Evolutionary conservation across 1,284 basidiomycete species (phyloP), one percentile per base, ranked within the genome.

Genomic region (Pholiota adiposa): DNA sequence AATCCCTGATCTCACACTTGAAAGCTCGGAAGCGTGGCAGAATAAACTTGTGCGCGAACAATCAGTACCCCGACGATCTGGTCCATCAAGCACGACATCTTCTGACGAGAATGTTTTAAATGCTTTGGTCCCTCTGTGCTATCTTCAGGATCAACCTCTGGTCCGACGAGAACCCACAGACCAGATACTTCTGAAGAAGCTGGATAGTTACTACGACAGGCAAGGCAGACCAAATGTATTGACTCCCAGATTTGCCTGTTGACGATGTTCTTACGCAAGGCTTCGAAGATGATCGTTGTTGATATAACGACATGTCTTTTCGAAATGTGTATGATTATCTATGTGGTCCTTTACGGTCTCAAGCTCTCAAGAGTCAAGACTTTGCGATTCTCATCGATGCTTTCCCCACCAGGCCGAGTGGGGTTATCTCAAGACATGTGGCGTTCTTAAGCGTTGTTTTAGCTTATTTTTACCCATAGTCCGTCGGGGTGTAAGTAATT

Each of bases 81-180:
- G 68, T 21, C 68, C 70, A 18, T 68, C 69, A n/a, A 72, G 70
- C 36, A 69, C 74, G 21, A 56, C 65, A 14, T 72, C 73, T n/a
- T 71, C 71, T 21, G 72, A 74, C 54, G 49, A 61, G n/a, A 58
- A 51, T 31, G 43, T 72, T 34, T 60, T 51, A 43, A 76, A 76
- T 50, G 70, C 65, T 19, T 77, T 86, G 21, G 85, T 84, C 19
- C 85, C 85, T 7, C 73, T 86, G 6, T 76, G 80, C 21, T 86
- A 86, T 66, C 77, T 86, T 27, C 73, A 81, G 60, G 76, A 76
- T 49, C 72, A 79, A 41, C 73, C 79, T 16, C 78, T 78, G 33
- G 75, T 73, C 34, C 77, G 79, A 65, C 74, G 80, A 60, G 79
- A 86, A 61, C 85, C 85, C 1, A 73, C 83, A 50, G 84, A 86